phyloP scores from a whole-genome alignment of 2,329 filamentous ascomycete genomes.

The Alternaria solani region DNA sequence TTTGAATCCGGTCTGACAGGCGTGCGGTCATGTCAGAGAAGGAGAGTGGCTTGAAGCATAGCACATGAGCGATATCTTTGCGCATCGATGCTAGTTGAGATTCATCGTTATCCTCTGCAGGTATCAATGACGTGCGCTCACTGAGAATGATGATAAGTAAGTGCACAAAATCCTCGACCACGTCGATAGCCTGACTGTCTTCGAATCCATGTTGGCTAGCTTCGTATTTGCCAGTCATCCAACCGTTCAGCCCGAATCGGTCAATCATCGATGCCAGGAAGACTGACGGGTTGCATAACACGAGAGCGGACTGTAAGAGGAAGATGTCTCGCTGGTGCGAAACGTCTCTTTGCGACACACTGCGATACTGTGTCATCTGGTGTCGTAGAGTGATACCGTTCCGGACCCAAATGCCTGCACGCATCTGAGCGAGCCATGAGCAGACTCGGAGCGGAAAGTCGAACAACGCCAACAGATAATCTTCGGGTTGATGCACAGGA shows the following conservation, averaged over 20 bases:
- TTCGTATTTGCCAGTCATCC: conserved; percentile 85
- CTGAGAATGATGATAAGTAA: conserved; percentile 89
- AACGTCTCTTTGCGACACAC: conserved; percentile 87
- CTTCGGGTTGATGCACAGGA: conserved; percentile 70
- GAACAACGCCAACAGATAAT: conserved; percentile 85
- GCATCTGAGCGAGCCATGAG: conserved; percentile 97
- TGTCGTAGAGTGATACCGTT: conserved; percentile 96
- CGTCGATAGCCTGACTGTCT: conserved; percentile 85
- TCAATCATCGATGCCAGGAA: conserved; percentile 91
- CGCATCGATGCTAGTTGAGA: conserved; percentile 76
- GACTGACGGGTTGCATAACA: conserved; percentile 81
- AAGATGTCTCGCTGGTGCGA: conserved; percentile 96
- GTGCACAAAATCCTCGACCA: conserved; percentile 95
- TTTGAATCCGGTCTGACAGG: conserved; percentile 86
- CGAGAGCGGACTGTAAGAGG: conserved; percentile 87
- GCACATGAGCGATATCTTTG: conserved; percentile 88
- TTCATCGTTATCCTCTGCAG: conserved; percentile 69
- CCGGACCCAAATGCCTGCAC: conserved; percentile 97
- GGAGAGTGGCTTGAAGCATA: conserved; percentile 95
- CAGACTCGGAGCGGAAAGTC: conserved; percentile 94
- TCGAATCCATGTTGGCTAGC: conserved; percentile 73
- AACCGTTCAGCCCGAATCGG: conserved; percentile 85
- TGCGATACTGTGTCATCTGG: conserved; percentile 92
- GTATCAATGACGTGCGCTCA: conserved; percentile 82
- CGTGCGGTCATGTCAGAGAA: conserved; percentile 91